Evolutionary conservation across 192 early-diverging fungal species (phyloP).

Genomic region (Backusella psychrophila): DNA sequence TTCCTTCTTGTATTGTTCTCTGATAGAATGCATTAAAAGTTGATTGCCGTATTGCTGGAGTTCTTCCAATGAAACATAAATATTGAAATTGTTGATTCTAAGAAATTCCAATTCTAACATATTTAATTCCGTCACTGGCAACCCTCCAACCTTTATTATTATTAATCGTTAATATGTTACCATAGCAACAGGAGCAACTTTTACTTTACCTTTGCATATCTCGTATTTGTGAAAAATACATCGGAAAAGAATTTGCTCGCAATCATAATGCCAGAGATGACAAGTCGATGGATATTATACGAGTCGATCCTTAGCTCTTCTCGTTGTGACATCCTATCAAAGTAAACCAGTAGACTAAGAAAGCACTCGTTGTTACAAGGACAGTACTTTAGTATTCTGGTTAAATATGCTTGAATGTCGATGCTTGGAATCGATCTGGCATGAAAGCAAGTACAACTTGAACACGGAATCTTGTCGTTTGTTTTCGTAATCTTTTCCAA

Average conservation of each 20-base stretch:
- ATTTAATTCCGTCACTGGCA: constrained; percentile 90
- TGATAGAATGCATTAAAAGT: constrained; percentile 50
- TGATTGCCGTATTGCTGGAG: constrained; percentile 75
- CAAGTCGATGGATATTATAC: constrained; percentile 86
- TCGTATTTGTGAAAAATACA: constrained; percentile 90
- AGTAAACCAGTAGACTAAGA: constrained; percentile 80
- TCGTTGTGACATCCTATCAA: constrained; percentile 78
- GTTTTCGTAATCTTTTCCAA: constrained; percentile 56
- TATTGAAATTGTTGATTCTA: constrained; percentile 75
- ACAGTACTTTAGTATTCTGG: constrained; percentile 89
- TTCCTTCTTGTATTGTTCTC: background rate
- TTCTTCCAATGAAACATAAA: constrained; percentile 76
- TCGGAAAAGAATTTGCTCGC: constrained; percentile 89
- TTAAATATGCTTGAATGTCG: constrained; percentile 78
- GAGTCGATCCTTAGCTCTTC: constrained; percentile 52
- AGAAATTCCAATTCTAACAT: constrained; percentile 86
- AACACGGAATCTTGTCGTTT: constrained; percentile 46
- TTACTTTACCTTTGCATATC: constrained; percentile 66
- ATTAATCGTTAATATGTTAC: background rate
- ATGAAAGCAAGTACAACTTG: constrained; percentile 76
- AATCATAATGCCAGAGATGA: constrained; percentile 85
- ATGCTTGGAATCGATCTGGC: constrained; percentile 90
- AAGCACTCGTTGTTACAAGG: constrained; percentile 90
- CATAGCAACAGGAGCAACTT: background rate
- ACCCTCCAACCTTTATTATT: constrained; percentile 66